A percentile compares a stretch with the other conserved stretches of the same genome.
Evolutionary conservation across 306 rosid genomes (phyloP).

Genomic region (Nissolia schottii): DNA sequence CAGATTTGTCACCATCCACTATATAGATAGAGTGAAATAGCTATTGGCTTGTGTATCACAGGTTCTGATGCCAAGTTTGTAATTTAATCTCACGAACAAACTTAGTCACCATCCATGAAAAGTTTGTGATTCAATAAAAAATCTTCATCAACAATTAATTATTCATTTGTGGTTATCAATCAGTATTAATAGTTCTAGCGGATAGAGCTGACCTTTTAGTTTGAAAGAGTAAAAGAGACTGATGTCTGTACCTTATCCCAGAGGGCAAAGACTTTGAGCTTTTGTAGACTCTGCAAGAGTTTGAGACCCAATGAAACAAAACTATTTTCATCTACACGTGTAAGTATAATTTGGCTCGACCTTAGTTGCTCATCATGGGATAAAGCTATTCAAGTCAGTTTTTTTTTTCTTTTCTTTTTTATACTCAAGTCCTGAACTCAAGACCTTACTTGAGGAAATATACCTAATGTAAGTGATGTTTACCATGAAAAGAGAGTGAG

Average conservation of each 20-base stretch:
- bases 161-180: neutral
- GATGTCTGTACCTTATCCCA: neutral
- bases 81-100: neutral
- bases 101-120: neutral
- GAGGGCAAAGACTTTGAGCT: neutral
- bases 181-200: neutral
- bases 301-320: too few relatives aligned
- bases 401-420: too few relatives aligned
- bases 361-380: too few relatives aligned
- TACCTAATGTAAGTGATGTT: neutral
- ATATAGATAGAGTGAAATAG: neutral
- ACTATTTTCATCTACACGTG: too few relatives aligned
- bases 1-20: neutral
- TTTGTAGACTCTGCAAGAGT: neutral
- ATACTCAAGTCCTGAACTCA: too few relatives aligned
- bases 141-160: neutral
- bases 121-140: neutral
- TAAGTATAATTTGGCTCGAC: too few relatives aligned
- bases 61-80: neutral
- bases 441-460: too few relatives aligned
- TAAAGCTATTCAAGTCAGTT: too few relatives aligned
- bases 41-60: neutral
- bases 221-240: neutral
- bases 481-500: neutral
- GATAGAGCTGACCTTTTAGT: neutral